Conservation (phyloP, 1,284 basidiomycete genomes). For the Coniferiporia weirii region DNA sequence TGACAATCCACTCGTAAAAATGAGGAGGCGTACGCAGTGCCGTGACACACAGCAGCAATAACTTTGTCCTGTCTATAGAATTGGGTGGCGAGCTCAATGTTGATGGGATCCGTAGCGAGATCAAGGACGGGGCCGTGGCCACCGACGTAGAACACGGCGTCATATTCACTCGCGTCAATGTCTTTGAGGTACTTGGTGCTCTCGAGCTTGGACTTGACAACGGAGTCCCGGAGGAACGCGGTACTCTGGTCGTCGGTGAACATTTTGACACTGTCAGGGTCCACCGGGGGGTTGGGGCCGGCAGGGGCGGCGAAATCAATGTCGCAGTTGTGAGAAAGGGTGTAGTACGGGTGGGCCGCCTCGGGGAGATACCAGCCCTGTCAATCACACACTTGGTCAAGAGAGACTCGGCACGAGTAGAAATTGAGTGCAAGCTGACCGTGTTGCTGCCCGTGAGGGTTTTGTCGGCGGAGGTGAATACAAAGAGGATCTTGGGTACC, state of each 20-base stretch:
- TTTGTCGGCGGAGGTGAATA: conserved; percentile 67
- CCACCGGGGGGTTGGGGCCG: conserved; percentile 71
- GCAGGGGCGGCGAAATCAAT: conserved; percentile 70
- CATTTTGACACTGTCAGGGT: conserved; percentile 52
- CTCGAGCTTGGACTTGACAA: conserved; percentile 53
- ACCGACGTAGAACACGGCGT: conserved; percentile 74
- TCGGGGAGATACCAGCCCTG: conserved; percentile 71
- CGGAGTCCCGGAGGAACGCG: conserved; percentile 59
- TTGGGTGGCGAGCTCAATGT: conserved; percentile 55
- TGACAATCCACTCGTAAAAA: not conserved
- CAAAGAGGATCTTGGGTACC: conserved; percentile 56
- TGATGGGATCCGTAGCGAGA: conserved; percentile 51
- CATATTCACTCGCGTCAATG: conserved; percentile 57
- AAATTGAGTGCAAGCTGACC: conserved; percentile 30
- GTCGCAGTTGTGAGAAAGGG: conserved; percentile 48
- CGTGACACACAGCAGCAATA: conserved; percentile 71
- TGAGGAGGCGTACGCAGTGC: conserved; percentile 43
- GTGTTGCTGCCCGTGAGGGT: conserved; percentile 54
- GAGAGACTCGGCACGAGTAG: too few relatives aligned
- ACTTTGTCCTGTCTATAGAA: conserved; percentile 59
- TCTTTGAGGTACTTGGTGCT: conserved; percentile 58
- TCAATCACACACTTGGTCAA: not conserved
- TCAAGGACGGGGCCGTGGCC: conserved; percentile 73
- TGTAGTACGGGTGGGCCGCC: conserved; percentile 78
- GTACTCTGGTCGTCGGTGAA: conserved; percentile 55